Conservation (phyloP, 257 asterid species). For the Nicotiana paniculata region DNA sequence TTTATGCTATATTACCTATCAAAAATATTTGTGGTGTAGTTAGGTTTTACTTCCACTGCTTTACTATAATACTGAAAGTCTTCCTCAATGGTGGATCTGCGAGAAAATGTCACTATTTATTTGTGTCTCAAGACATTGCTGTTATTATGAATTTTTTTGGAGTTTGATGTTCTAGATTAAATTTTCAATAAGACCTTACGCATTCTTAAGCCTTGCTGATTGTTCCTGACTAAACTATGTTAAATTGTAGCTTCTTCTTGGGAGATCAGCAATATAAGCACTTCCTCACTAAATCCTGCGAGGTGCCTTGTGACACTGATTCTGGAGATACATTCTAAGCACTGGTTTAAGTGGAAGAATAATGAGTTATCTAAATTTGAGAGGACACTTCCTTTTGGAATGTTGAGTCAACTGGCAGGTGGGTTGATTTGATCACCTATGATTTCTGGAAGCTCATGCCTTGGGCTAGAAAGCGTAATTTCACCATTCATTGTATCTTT, state of each 20-base stretch:
- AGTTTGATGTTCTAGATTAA: not conserved
- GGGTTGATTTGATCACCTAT: slow-evolving; percentile 23
- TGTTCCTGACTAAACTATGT: slow-evolving; percentile 23
- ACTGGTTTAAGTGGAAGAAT: slow-evolving; percentile 86
- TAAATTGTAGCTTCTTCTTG: slow-evolving; percentile 75
- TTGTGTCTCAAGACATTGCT: not conserved
- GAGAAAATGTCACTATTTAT: not conserved
- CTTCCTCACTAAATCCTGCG: slow-evolving; percentile 35
- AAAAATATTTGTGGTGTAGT: not conserved
- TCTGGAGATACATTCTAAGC: slow-evolving; percentile 70
- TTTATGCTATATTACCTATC: not conserved
- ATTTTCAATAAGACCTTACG: not conserved
- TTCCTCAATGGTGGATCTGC: not conserved
- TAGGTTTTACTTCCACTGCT: not conserved
- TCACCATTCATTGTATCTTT: not conserved
- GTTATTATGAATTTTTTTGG: not conserved
- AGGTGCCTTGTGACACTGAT: slow-evolving; percentile 80
- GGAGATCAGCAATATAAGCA: slow-evolving; percentile 74
- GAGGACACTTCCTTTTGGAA: slow-evolving; percentile 78
- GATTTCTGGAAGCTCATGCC: slow-evolving; percentile 3
- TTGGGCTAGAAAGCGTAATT: not conserved
- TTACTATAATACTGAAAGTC: not conserved
- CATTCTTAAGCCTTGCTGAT: not conserved
- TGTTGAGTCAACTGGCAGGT: slow-evolving; percentile 98
- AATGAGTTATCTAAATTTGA: slow-evolving; percentile 61